Conservation (phyloP, 78 protist genomes). For the Bodo saltans region DNA sequence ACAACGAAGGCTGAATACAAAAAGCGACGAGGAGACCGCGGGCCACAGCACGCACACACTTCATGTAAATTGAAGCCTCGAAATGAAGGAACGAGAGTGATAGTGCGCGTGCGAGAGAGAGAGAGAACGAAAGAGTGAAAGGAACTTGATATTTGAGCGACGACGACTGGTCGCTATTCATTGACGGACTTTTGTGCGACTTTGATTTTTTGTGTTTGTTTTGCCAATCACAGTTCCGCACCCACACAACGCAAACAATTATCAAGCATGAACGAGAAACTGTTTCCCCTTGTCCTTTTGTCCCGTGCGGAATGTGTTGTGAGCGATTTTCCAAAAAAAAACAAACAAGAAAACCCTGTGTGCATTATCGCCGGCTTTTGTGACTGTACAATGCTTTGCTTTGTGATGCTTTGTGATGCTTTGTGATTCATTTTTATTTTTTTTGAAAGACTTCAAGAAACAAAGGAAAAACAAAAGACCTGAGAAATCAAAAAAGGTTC, state of each 20-base stretch:
- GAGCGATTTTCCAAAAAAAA: slow-evolving; percentile 12
- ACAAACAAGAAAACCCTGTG: neutral
- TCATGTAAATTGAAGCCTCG: too few relatives aligned
- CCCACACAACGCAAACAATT: neutral
- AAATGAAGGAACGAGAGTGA: too few relatives aligned
- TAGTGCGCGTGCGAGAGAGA: too few relatives aligned
- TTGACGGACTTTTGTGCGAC: too few relatives aligned
- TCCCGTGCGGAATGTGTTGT: neutral
- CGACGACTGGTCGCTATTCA: too few relatives aligned
- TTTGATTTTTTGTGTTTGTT: slow-evolving; percentile 16
- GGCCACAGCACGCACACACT: neutral
- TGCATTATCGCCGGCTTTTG: neutral
- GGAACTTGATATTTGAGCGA: too few relatives aligned
- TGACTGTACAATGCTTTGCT: neutral
- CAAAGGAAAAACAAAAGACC: neutral
- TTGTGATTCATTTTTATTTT: neutral
- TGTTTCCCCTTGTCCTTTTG: too few relatives aligned
- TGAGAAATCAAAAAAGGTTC: slow-evolving; percentile 2
- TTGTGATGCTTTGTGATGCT: neutral
- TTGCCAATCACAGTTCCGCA: neutral
- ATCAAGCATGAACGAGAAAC: too few relatives aligned
- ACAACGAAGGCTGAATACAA: neutral
- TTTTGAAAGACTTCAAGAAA: neutral
- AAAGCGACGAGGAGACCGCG: neutral
- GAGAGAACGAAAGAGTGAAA: too few relatives aligned